Base-by-base conservation (phyloP, 164 flowering plant genomes). In the Macadamia integrifolia region DNA sequence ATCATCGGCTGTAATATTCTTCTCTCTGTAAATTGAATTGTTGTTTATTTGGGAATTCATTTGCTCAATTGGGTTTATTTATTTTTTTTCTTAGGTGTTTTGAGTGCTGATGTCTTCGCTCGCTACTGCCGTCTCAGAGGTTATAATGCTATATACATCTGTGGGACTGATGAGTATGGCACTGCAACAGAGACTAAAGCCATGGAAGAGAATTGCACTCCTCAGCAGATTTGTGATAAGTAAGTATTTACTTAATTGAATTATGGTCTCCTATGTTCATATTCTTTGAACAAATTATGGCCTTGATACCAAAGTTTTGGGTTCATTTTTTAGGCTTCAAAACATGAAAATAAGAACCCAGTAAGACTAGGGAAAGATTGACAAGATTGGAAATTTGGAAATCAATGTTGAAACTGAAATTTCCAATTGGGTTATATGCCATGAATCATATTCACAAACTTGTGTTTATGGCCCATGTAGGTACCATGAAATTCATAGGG, bases 121-220 rank as follows among this genome's bases (percentile, higher is more conserved):
- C 76, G 97, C 58, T 91, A 84, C 71, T 91, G 94, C 71, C 88
- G 94, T 6, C 75, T 80, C 13, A 79, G 92, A 13, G 92, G 91
- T 9, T 89, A 91, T 75, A 87, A 87, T 65, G 71, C 85, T 0
- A 75, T 91, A 14, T 91, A 91, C 66, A 79, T 91, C 0, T 91
- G 97, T 46, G 97, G 97, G 6, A 91, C 97, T 3, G 97, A 91
- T 69, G 97, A 91, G 85, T 91, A 91, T 67, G 97, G 97, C 9
- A 88, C 97, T 0, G 89, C 92, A 0, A 91, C 97, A 0, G 97
- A 91, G 82, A 88, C 88, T 0, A 91, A 91, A 75, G 97, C 94
- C 17, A 49, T 86, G 88, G 92, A 91, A 74, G 94, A 91, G 80
- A 86, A 87, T 17, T 83, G 87, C 68, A 72, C 83, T 11, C 92